Base-by-base conservation (phyloP, 768 basidiomycete genomes). In the Lyophyllum atratum region DNA sequence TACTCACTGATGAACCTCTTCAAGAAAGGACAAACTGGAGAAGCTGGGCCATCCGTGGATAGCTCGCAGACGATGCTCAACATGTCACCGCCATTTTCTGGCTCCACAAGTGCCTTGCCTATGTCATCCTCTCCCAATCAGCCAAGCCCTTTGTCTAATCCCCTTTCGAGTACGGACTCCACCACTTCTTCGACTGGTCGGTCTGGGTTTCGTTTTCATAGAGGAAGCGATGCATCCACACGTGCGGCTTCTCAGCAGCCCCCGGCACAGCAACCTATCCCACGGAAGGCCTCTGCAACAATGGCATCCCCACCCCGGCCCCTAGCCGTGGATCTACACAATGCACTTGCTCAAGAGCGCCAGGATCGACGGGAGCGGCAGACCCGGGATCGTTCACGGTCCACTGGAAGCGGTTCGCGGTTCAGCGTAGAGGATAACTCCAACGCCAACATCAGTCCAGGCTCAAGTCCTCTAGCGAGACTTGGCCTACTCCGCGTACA, bases 1-100 rank as follows among this genome's bases (percentile, higher is more conserved):
- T 81, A 90, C 55, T 91, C 90, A 22, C 74, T 92, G 52, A 75
- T 91, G 60, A 85, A 83, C 62, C 76, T 92, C 15, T 91, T 92
- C 76, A 87, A 83, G 78, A 89, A 86, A 72, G 75, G 70, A 1
- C 77, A 79, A 49, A 58, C 75, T 0, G 76, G 73, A 12, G 78
- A 61, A 15, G 10, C 56, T n/a, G 51, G 64, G 39, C 53, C 59
- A 39, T 24, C 64, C 9, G 55, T 59, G 14, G 66, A 71, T 39
- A 47, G 42, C 37, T 47, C 62, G 24, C 68, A 66, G 48, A 58
- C 58, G 5, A 19, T 55, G 37, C 52, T 52, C 39, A 47, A 51
- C 22, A 42, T 54, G 15, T 67, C 71, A 21, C 43, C 58, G 3
- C 50, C 63, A 17, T 46, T 51, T 11, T 49, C 61, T 17, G 65